Conservation (phyloP, 805 yeast genomes). For the Sugiyamaella mastotermitis region DNA sequence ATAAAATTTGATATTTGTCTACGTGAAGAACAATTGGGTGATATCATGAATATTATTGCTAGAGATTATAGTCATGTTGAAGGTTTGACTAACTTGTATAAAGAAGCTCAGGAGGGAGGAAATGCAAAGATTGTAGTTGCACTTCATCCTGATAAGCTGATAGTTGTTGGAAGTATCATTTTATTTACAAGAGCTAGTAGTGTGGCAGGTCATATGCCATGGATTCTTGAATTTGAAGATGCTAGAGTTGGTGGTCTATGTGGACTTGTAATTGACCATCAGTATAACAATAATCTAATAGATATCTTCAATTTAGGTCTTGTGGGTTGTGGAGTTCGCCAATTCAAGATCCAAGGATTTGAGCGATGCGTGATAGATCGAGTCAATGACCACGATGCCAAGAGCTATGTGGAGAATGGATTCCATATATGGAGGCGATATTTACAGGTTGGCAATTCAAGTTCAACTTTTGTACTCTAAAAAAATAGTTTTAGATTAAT, state of each 20-base stretch:
- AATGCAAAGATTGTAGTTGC: constrained; percentile 47
- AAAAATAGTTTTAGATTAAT: too few relatives aligned
- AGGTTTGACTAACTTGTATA: constrained; percentile 22
- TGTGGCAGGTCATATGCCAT: constrained; percentile 45
- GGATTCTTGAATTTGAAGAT: constrained; percentile 38
- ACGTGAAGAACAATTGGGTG: constrained; percentile 23
- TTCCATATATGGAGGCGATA: constrained; percentile 23
- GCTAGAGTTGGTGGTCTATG: constrained; percentile 44
- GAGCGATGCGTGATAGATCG: constrained; percentile 27
- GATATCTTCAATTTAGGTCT: constrained; percentile 52
- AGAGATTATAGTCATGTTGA: constrained; percentile 21
- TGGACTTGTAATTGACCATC: constrained; percentile 48
- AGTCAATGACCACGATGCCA: constrained; percentile 18
- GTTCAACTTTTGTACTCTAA: constrained; percentile 4
- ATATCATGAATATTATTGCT: constrained; percentile 38
- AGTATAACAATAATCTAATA: constrained; percentile 41
- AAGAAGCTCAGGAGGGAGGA: constrained; percentile 21
- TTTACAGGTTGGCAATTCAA: constrained; percentile 14
- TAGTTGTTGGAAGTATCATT: constrained; percentile 41
- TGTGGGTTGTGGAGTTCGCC: constrained; percentile 50
- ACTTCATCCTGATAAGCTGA: constrained; percentile 45
- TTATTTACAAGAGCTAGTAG: constrained; percentile 39
- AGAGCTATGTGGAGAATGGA: constrained; percentile 21
- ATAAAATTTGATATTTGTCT: constrained; percentile 51
- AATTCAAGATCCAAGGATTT: constrained; percentile 33